phyloP scores from a whole-genome alignment of 2,329 filamentous ascomycete genomes.

The Clonostachys solani region DNA sequence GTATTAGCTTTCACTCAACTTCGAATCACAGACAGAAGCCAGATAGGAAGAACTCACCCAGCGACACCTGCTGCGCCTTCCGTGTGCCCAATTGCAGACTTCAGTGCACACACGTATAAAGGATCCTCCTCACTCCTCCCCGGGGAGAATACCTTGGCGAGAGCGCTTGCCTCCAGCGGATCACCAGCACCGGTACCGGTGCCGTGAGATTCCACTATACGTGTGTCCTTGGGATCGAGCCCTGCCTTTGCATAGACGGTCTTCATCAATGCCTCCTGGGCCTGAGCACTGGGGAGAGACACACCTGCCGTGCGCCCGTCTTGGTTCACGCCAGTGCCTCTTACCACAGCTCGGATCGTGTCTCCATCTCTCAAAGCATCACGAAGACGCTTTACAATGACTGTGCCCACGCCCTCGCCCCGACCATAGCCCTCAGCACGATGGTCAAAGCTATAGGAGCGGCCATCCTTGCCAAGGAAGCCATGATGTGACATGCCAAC shows the following conservation, averaged over 20 bases:
- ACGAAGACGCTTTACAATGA: conserved; percentile 54
- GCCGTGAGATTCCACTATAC: conserved; percentile 42
- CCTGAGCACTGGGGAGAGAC: conserved; percentile 38
- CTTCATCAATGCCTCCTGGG: conserved; percentile 33
- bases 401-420: conserved; percentile 45
- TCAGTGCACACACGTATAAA: conserved; percentile 5
- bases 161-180: conserved; percentile 14
- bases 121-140: background rate
- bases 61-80: conserved; percentile 12
- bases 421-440: background rate
- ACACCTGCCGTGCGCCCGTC: conserved; percentile 37
- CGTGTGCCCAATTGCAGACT: conserved; percentile 11
- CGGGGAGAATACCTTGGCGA: conserved; percentile 19
- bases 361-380: conserved; percentile 54
- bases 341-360: conserved; percentile 22
- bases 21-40: too few species aligned
- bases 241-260: conserved; percentile 27
- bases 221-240: conserved; percentile 25
- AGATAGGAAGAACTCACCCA: background rate
- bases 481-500: too few species aligned
- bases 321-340: conserved; percentile 18
- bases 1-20: too few species aligned
- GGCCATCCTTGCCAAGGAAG: background rate
- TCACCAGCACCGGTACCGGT: conserved; percentile 47
- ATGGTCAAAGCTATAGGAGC: background rate